phyloP scores from a whole-genome alignment of 2,329 filamentous ascomycete species.

The Aspergillus quadrilineatus region DNA sequence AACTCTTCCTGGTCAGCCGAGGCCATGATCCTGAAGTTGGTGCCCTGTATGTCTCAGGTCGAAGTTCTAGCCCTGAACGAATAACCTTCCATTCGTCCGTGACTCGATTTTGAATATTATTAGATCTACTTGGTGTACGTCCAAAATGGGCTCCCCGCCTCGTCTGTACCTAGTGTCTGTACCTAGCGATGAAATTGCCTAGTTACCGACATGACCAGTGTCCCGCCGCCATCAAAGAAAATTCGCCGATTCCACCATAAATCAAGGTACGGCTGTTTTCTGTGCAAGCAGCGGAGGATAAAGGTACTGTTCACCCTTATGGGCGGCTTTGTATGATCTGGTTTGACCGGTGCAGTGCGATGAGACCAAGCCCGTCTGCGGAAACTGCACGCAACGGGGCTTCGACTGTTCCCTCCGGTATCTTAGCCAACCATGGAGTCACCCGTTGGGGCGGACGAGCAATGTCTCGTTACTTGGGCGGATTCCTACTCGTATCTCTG shows the following conservation, averaged over 20 bases:
- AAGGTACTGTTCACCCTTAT: neutral
- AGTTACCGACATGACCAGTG: neutral
- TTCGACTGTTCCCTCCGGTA: neutral
- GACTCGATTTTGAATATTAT: too few relatives aligned
- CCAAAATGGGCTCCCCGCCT: too few relatives aligned
- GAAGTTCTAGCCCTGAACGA: too few relatives aligned
- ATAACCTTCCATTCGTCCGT: too few relatives aligned
- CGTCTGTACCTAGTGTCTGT: neutral
- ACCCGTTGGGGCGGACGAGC: neutral
- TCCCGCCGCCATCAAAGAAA: neutral
- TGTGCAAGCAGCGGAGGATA: conserved; percentile 9
- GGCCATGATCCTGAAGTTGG: too few relatives aligned
- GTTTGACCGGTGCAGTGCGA: neutral
- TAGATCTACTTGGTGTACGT: too few relatives aligned
- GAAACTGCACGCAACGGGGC: conserved; percentile 1
- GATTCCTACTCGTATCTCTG: neutral
- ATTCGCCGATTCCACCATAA: conserved; percentile 7
- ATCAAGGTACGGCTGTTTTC: conserved; percentile 5
- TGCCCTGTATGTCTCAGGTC: too few relatives aligned
- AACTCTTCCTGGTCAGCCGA: too few relatives aligned
- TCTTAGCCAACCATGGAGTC: neutral
- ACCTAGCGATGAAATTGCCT: neutral
- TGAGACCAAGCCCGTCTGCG: conserved; percentile 7
- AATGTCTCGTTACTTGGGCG: neutral
- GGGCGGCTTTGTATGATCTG: neutral